Evolutionary conservation across 164 flowering plant genomes (phyloP), one percentile per base, ranked within the genome.

Genomic region (Protea cynaroides): DNA sequence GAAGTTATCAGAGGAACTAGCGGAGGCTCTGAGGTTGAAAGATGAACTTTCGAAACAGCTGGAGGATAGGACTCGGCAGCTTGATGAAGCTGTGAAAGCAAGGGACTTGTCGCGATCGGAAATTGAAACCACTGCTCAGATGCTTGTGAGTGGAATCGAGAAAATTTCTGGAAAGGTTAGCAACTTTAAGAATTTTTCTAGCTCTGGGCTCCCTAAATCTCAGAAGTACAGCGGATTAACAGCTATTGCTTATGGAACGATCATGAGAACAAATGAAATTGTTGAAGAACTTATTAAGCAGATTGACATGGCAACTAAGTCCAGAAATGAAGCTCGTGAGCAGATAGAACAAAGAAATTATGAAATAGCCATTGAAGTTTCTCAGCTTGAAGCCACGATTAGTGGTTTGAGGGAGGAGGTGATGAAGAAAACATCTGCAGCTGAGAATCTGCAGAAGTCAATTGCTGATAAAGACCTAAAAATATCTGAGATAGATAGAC

Each of bases 351-450:
- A 90, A 66, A 73, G 96, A 65, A 90, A 87, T 78, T 93, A 88
- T 74, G 97, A 87, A 73, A 90, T 93, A 68, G 98, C 97, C 24
- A 93, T 93, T 71, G 97, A 93, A 74, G 96, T 93, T 73, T 93
- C 97, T 24, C 83, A 93, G 83, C 89, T 93, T 37, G 97, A 93
- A 75, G 94, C 97, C 0, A 76, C 89, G 0, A 90, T 93, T 62
- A 74, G 82, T 64, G 79, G 82, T 56, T 69, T 93, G 71, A 83
- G 84, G 62, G 94, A 81, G 25, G 92, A 93, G 57, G 82, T 89
- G 13, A 70, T 75, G 0, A 74, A 76, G 74, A 90, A 82, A 63
- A 67, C 66, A 62, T 59, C 65, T 25, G 79, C 60, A 34, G 49
- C 79, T 36, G 92, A 84, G 67, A 71, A 65, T 51, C 77, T 84